phyloP scores from a whole-genome alignment of 768 basidiomycete genomes.

The Paxillus involutus region DNA sequence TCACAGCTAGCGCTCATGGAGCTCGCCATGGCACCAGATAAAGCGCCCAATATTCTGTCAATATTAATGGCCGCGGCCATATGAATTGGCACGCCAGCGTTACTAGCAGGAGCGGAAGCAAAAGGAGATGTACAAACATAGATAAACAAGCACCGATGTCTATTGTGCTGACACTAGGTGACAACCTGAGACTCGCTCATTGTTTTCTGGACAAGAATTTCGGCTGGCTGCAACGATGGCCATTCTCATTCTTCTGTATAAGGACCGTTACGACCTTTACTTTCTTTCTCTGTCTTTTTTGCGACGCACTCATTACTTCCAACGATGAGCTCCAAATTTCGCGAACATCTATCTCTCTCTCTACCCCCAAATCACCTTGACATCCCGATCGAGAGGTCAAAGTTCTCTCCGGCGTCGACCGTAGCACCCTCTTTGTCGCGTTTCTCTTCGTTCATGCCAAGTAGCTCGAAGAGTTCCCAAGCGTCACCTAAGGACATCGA shows the following conservation, averaged over 20 bases:
- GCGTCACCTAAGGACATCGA: constrained; percentile 24
- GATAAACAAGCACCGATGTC: background rate
- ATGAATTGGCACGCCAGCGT: too few relatives aligned
- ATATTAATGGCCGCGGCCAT: too few relatives aligned
- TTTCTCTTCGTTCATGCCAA: constrained; percentile 23
- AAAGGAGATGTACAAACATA: background rate
- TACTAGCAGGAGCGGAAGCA: background rate
- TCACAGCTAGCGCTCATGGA: too few relatives aligned
- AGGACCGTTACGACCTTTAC: constrained; percentile 8
- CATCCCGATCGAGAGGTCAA: constrained; percentile 33
- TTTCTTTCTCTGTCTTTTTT: constrained; percentile 3
- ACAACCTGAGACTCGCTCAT: constrained; percentile 5
- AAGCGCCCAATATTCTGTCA: too few relatives aligned
- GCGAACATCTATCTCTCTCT: constrained; percentile 29
- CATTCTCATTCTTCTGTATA: constrained; percentile 4
- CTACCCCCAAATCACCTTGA: constrained; percentile 8
- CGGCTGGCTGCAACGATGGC: constrained; percentile 1
- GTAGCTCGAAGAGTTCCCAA: constrained; percentile 12
- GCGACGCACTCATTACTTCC: background rate
- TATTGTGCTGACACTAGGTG: constrained; percentile 20
- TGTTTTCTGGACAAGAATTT: constrained; percentile 13
- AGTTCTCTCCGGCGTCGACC: constrained; percentile 46
- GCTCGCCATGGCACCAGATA: too few relatives aligned
- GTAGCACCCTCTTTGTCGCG: constrained; percentile 25
- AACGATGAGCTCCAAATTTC: constrained; percentile 30